Evolutionary conservation across 495 filamentous ascomycete genomes (phyloP).

Genomic region (Tetracladium marchalianum): DNA sequence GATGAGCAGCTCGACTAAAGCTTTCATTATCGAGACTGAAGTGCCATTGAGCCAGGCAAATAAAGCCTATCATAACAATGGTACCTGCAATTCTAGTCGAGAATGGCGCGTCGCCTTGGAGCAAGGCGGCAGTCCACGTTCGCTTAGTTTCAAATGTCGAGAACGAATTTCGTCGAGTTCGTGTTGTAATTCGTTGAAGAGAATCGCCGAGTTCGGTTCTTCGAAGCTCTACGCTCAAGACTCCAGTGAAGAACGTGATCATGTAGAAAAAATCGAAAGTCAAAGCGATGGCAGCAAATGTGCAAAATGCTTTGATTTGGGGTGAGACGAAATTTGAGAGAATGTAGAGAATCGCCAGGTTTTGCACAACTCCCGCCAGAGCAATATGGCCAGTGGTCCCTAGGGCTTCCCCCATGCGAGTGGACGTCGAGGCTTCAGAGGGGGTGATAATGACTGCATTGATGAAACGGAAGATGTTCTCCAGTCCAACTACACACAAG

Average conservation of each 20-base stretch:
- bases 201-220: constrained; percentile 48
- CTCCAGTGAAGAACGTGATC: constrained; percentile 61
- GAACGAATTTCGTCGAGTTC: background rate
- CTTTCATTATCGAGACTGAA: constrained; percentile 46
- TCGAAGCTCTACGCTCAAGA: constrained; percentile 64
- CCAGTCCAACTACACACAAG: constrained; percentile 42
- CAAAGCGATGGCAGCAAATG: constrained; percentile 57
- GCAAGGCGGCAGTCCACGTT: constrained; percentile 38
- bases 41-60: constrained; percentile 53
- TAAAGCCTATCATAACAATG: constrained; percentile 48
- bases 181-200: constrained; percentile 4
- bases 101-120: constrained; percentile 38
- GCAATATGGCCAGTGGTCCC: constrained; percentile 59
- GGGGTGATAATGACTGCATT: constrained; percentile 59
- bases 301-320: constrained; percentile 57
- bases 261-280: constrained; percentile 62
- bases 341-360: constrained; percentile 45
- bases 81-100: constrained; percentile 53
- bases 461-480: constrained; percentile 64
- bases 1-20: constrained; percentile 26
- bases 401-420: constrained; percentile 54
- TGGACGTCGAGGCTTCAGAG: constrained; percentile 45
- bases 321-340: constrained; percentile 48
- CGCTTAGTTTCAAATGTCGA: constrained; percentile 15
- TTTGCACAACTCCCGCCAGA: constrained; percentile 47